phyloP scores from a whole-genome alignment of 2,329 filamentous ascomycete species.

The Dothiorella sarmentorum region DNA sequence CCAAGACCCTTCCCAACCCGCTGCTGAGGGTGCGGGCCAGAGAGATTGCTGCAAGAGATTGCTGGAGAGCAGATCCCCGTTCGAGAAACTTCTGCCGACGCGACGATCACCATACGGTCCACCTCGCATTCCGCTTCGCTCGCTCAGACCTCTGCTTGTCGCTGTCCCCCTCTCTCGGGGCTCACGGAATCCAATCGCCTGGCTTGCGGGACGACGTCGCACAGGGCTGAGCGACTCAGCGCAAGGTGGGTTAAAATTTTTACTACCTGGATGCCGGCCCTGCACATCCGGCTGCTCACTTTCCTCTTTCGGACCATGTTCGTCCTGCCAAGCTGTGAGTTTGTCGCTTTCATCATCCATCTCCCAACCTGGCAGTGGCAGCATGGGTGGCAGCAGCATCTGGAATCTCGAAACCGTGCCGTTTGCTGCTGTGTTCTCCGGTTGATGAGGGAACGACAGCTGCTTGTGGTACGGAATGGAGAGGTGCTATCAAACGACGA shows the following conservation, averaged over 20 bases:
- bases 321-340: too few relatives aligned
- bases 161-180: constrained; percentile 13
- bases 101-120: constrained; percentile 12
- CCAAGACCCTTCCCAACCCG: neutral
- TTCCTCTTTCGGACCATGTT: neutral
- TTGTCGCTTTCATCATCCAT: constrained; percentile 8
- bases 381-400: constrained; percentile 13
- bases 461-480: constrained; percentile 6
- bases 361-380: constrained; percentile 7
- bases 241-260: neutral
- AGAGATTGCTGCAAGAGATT: too few relatives aligned
- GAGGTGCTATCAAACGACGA: constrained; percentile 7
- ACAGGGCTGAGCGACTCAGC: constrained; percentile 15
- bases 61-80: neutral
- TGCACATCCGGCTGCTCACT: constrained; percentile 5
- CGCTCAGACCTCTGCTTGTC: constrained; percentile 14
- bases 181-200: constrained; percentile 16
- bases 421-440: neutral
- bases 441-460: constrained; percentile 14
- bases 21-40: too few relatives aligned
- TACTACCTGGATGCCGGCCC: neutral
- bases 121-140: constrained; percentile 11
- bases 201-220: constrained; percentile 14
- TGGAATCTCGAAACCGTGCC: constrained; percentile 14
- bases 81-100: constrained; percentile 7